Evolutionary conservation across 2,329 filamentous ascomycete genomes (phyloP).

Genomic region (Aspergillus amoenus): DNA sequence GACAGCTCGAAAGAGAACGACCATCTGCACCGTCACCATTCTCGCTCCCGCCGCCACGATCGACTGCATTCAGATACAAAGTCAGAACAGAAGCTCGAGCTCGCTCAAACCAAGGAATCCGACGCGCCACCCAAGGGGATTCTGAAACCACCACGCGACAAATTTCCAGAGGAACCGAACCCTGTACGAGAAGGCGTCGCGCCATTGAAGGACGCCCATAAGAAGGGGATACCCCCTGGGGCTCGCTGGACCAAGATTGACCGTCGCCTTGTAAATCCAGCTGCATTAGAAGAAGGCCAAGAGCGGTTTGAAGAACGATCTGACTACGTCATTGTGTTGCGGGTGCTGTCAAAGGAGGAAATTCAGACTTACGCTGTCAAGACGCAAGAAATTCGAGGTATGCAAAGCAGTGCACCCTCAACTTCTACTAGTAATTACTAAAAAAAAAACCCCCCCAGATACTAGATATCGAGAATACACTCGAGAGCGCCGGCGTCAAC

Average conservation of each 20-base stretch:
- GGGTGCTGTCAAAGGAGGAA: conserved; percentile 83
- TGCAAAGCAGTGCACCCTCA: conserved; percentile 24
- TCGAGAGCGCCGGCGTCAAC: conserved; percentile 38
- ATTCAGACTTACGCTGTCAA: conserved; percentile 83
- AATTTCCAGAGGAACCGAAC: conserved; percentile 84
- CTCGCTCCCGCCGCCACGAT: conserved; percentile 26
- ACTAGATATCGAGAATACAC: conserved; percentile 38
- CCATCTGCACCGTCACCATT: conserved; percentile 20
- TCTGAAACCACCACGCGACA: conserved; percentile 74
- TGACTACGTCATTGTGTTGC: conserved; percentile 88
- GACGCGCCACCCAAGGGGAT: conserved; percentile 76
- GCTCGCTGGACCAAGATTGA: conserved; percentile 94
- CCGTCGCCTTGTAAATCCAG: conserved; percentile 82
- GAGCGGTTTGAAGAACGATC: conserved; percentile 90
- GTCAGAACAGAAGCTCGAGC: conserved; percentile 27
- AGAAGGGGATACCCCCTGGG: conserved; percentile 69
- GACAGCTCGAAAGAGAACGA: conserved; percentile 27
- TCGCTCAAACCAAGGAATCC: conserved; percentile 49
- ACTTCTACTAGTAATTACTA: conserved; percentile 5
- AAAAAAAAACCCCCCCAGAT: conserved; percentile 24
- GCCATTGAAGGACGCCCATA: conserved; percentile 82
- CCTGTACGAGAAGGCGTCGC: conserved; percentile 86
- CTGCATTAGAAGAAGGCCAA: conserved; percentile 80
- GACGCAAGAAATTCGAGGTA: conserved; percentile 79
- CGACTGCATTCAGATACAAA: conserved; percentile 17